A percentile compares a stretch with the other conserved stretches of the same genome.
Conservation (phyloP, 169 alveolate species). For the Babesia gibsoni region DNA sequence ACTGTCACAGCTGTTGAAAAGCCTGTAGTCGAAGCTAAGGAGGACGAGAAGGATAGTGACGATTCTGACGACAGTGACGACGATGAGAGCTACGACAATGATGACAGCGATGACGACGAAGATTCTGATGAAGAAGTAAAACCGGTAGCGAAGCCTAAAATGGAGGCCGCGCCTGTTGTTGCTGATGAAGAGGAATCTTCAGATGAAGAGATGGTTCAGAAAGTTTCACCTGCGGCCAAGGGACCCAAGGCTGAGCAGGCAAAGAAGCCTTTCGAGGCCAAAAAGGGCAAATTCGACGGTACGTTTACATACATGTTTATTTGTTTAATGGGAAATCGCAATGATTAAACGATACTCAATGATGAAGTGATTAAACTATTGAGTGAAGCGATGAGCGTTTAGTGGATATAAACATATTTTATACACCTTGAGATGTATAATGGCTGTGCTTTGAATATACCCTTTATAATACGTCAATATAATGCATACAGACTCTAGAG, state of each 20-base stretch:
- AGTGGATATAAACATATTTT: background rate
- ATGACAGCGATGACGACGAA: background rate
- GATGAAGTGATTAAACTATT: constrained; percentile 29
- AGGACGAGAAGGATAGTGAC: background rate
- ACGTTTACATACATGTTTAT: background rate
- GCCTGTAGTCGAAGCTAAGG: background rate
- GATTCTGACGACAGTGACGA: background rate
- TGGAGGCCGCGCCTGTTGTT: background rate
- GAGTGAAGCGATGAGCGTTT: constrained; percentile 70
- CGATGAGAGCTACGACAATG: background rate
- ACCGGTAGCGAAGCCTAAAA: background rate
- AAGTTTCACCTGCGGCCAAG: background rate
- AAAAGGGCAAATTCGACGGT: background rate
- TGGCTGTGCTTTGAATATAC: background rate
- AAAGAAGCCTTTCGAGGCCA: constrained; percentile 7
- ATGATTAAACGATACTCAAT: constrained; percentile 42
- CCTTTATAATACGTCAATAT: background rate
- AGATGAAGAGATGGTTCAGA: background rate
- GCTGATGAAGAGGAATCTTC: constrained; percentile 6
- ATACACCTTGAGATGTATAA: background rate
- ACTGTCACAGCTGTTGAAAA: background rate
- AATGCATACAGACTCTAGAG: background rate
- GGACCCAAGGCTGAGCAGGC: background rate
- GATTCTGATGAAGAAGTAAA: background rate
- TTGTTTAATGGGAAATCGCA: constrained; percentile 14